Conservation (phyloP, 1,284 basidiomycete species). For the Moesziomyces globuligerus region DNA sequence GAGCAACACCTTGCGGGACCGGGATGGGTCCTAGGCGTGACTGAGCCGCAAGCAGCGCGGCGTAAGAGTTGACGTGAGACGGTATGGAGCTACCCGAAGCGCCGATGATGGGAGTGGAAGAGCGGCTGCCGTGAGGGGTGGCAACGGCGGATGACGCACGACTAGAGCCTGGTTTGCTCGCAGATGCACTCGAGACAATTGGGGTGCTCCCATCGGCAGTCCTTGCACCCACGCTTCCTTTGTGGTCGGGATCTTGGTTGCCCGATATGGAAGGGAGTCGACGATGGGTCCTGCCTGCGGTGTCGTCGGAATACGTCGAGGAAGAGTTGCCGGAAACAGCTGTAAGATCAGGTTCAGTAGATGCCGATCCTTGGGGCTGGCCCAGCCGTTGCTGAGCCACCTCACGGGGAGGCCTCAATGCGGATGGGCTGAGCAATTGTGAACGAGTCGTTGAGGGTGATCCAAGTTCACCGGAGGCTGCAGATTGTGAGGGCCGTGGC, state of each 20-base stretch:
- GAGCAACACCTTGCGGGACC: slow-evolving; percentile 47
- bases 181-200: slow-evolving; percentile 17
- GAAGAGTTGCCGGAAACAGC: background rate
- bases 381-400: background rate
- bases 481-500: slow-evolving; percentile 1
- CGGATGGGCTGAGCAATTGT: too few species aligned
- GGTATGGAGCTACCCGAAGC: slow-evolving; percentile 31
- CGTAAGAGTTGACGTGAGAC: slow-evolving; percentile 47
- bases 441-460: background rate
- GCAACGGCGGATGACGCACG: slow-evolving; percentile 23
- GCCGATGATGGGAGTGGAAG: slow-evolving; percentile 36
- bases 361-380: background rate
- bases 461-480: background rate
- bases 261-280: background rate
- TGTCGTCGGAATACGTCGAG: too few species aligned
- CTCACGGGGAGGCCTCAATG: background rate
- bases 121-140: slow-evolving; percentile 36
- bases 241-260: background rate
- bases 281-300: background rate
- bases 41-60: slow-evolving; percentile 45
- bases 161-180: slow-evolving; percentile 29
- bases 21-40: slow-evolving; percentile 41
- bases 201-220: slow-evolving; percentile 7
- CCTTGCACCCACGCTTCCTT: background rate
- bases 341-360: background rate